Conservation (phyloP, 2,329 filamentous ascomycete genomes). For the Epichloe sp. region DNA sequence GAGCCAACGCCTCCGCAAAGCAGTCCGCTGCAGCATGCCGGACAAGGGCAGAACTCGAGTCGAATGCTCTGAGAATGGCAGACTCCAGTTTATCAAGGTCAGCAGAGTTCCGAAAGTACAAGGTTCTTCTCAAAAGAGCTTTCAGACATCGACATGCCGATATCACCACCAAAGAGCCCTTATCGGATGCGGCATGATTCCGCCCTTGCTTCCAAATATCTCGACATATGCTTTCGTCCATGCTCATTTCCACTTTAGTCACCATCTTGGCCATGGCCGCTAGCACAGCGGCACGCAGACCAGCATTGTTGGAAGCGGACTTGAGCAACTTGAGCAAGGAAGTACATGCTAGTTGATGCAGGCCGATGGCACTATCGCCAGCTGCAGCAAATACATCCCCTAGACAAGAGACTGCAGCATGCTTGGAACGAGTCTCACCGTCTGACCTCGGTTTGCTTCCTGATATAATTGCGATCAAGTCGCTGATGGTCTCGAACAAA, state of each 20-base stretch:
- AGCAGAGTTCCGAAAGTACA: constrained; percentile 73
- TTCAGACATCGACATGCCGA: constrained; percentile 70
- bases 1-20: constrained; percentile 70
- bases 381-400: constrained; percentile 85
- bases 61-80: constrained; percentile 74
- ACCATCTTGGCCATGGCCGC: constrained; percentile 62
- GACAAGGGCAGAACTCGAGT: constrained; percentile 61
- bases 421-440: constrained; percentile 64
- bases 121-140: constrained; percentile 55
- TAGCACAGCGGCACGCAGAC: constrained; percentile 67
- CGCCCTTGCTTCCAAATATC: constrained; percentile 90
- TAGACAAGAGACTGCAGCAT: constrained; percentile 76
- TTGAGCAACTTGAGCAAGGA: constrained; percentile 71
- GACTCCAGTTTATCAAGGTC: constrained; percentile 85
- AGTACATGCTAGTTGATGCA: constrained; percentile 62
- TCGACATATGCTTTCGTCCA: constrained; percentile 75
- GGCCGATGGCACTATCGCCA: constrained; percentile 79
- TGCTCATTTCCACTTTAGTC: constrained; percentile 58
- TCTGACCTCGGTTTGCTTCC: constrained; percentile 63
- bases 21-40: constrained; percentile 79
- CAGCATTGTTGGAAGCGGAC: constrained; percentile 63
- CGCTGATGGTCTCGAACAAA: constrained; percentile 88
- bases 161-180: constrained; percentile 67
- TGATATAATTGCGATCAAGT: constrained; percentile 61
- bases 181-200: constrained; percentile 64